A percentile compares a stretch with the other conserved stretches of the same genome.
phyloP scores from a whole-genome alignment of 768 basidiomycete species.

The Rhodotorula sphaerocarpa region DNA sequence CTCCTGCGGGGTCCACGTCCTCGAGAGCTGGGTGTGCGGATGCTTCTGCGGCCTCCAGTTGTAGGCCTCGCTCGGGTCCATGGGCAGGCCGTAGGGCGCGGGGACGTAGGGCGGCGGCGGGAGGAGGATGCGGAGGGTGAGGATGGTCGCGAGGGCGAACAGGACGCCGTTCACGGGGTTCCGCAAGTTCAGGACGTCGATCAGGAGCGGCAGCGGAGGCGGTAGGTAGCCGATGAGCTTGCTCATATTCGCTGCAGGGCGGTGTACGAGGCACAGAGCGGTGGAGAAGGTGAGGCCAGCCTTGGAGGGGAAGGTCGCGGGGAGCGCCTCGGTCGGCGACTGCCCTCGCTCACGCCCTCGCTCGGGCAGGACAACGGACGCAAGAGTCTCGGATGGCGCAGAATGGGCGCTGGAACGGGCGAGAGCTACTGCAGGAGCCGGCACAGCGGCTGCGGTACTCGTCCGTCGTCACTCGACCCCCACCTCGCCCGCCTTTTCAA shows the following conservation, averaged over 20 bases:
- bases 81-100: slow-evolving; percentile 2
- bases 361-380: neutral
- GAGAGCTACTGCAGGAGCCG: neutral
- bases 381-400: neutral
- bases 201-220: neutral
- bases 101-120: slow-evolving; percentile 14
- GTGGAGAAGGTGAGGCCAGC: neutral
- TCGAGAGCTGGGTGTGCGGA: slow-evolving; percentile 62
- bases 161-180: slow-evolving; percentile 8
- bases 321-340: no score
- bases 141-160: neutral
- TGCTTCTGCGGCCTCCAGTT: slow-evolving; percentile 85
- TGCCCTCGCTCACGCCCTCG: no score
- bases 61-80: slow-evolving; percentile 47
- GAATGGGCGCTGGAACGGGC: neutral
- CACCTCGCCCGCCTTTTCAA: neutral
- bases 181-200: neutral
- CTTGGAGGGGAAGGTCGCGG: neutral
- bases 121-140: slow-evolving; percentile 7
- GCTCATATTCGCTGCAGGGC: no score
- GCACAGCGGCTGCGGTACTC: neutral
- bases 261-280: no score
- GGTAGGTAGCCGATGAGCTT: neutral
- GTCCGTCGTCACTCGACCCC: neutral
- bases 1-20: slow-evolving; percentile 69